phyloP scores from a whole-genome alignment of 257 asterid genomes.

The Rehmannia glutinosa region DNA sequence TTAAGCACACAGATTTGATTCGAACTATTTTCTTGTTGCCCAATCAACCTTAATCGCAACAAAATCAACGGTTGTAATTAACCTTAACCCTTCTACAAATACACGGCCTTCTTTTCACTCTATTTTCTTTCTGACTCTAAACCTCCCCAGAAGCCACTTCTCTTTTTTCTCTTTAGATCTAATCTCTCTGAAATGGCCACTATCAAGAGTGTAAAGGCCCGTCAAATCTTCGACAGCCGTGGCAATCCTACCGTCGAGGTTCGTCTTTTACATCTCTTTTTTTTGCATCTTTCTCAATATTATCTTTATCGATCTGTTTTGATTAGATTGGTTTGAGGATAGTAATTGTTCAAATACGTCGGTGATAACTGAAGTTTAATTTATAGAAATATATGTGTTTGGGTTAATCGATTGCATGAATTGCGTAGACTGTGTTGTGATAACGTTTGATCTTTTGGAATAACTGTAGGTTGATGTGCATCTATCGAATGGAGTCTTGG shows the following conservation, averaged over 20 bases:
- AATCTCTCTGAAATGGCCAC: constrained; percentile 47
- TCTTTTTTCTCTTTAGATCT: constrained; percentile 13
- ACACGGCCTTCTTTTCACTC: constrained; percentile 2
- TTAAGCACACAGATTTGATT: constrained; percentile 21
- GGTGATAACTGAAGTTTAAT: neutral
- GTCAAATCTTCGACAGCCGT: constrained; percentile 97
- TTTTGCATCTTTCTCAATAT: neutral
- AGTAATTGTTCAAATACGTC: no score
- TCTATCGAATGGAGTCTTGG: constrained; percentile 49
- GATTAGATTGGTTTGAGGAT: neutral
- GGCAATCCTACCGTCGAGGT: constrained; percentile 98
- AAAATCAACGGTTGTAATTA: constrained; percentile 49
- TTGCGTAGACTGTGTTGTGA: neutral
- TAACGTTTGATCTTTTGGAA: neutral
- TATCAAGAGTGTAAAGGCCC: constrained; percentile 72
- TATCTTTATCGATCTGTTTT: constrained; percentile 10
- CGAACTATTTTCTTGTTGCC: constrained; percentile 24
- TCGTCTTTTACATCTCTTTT: constrained; percentile 9
- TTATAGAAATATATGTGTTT: neutral
- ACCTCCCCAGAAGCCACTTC: neutral
- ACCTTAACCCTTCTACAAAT: constrained; percentile 28
- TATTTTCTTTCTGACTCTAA: neutral
- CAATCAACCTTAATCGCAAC: constrained; percentile 23
- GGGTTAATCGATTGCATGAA: neutral
- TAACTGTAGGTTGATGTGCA: constrained; percentile 57